These are phyloP conservation scores for Margaritispora aquatica DNA, from an alignment of 495 filamentous ascomycete genomes.

Conservation along the genomic window DNA sequence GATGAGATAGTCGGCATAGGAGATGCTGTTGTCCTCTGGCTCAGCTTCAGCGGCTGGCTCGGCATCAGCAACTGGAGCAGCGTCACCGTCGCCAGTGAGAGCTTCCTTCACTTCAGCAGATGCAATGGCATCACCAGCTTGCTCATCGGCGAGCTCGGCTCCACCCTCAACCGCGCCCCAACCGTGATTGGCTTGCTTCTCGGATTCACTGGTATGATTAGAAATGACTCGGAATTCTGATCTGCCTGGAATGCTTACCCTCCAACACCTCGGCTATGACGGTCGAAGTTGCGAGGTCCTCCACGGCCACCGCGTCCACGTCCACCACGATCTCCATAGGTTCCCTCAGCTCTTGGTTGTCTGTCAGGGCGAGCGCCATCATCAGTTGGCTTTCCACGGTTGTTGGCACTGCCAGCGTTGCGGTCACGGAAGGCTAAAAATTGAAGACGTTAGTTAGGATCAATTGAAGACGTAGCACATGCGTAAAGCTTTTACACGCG, in stretches of 20 bases:
- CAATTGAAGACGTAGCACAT: background rate
- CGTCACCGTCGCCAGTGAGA: slow-evolving; percentile 39
- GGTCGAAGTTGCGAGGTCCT: slow-evolving; percentile 59
- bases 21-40: slow-evolving; percentile 81
- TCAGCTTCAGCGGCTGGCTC: slow-evolving; percentile 41
- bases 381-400: slow-evolving; percentile 74
- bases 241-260: slow-evolving; percentile 45
- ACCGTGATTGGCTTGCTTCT: slow-evolving; percentile 85
- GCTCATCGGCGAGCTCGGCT: slow-evolving; percentile 80
- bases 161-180: slow-evolving; percentile 82
- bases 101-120: slow-evolving; percentile 67
- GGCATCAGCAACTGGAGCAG: slow-evolving; percentile 23
- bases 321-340: slow-evolving; percentile 48
- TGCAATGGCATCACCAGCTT: slow-evolving; percentile 80
- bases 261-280: slow-evolving; percentile 68
- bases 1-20: slow-evolving; percentile 80
- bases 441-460: slow-evolving; percentile 14
- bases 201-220: slow-evolving; percentile 55
- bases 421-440: slow-evolving; percentile 82
- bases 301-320: slow-evolving; percentile 42
- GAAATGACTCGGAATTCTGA: background rate
- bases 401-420: slow-evolving; percentile 71
- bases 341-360: slow-evolving; percentile 37
- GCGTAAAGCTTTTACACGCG: background rate
- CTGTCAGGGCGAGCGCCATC: slow-evolving; percentile 45